Conservation (phyloP, 495 filamentous ascomycete species). For the Pseudoneurospora amorphoporcata region DNA sequence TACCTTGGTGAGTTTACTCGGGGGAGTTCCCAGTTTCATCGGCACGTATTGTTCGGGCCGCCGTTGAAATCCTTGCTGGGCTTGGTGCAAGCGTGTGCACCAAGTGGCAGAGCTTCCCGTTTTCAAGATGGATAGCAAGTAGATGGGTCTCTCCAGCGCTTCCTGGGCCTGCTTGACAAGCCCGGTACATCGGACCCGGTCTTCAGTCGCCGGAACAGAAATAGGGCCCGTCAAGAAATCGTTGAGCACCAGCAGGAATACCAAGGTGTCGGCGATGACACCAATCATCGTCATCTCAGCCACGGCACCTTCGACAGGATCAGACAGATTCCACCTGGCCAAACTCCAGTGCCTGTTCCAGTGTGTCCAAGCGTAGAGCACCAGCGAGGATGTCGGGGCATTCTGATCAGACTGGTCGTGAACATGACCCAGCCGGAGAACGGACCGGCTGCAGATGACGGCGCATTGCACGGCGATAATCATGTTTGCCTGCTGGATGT, state of each 20-base stretch:
- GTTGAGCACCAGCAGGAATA: slow-evolving; percentile 7
- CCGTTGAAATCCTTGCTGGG: not conserved
- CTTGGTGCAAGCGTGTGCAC: not conserved
- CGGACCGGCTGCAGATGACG: slow-evolving; percentile 6
- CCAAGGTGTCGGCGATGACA: slow-evolving; percentile 6
- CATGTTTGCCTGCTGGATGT: slow-evolving; percentile 6
- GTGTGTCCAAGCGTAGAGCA: slow-evolving; percentile 11
- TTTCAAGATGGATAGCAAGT: slow-evolving; percentile 1
- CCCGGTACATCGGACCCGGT: not conserved
- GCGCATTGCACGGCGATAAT: slow-evolving; percentile 7
- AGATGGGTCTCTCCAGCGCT: slow-evolving; percentile 2
- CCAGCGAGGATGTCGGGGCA: slow-evolving; percentile 2
- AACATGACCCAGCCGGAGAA: slow-evolving; percentile 7
- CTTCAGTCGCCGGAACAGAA: slow-evolving; percentile 2
- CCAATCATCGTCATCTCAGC: slow-evolving; percentile 7
- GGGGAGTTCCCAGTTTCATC: not conserved
- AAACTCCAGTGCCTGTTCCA: slow-evolving; percentile 8
- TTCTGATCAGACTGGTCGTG: not conserved
- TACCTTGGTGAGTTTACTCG: not conserved
- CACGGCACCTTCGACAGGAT: slow-evolving; percentile 1
- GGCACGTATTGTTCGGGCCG: not conserved
- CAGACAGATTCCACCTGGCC: not conserved
- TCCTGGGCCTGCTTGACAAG: slow-evolving; percentile 7
- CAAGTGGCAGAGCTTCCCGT: not conserved
- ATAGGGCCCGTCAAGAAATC: slow-evolving; percentile 11